Percentiles rank a stretch among this genome's conserved stretches.
These are phyloP conservation scores for Rosa rugosa DNA, from an alignment of 306 rosid genomes.

Conservation along the genomic window DNA sequence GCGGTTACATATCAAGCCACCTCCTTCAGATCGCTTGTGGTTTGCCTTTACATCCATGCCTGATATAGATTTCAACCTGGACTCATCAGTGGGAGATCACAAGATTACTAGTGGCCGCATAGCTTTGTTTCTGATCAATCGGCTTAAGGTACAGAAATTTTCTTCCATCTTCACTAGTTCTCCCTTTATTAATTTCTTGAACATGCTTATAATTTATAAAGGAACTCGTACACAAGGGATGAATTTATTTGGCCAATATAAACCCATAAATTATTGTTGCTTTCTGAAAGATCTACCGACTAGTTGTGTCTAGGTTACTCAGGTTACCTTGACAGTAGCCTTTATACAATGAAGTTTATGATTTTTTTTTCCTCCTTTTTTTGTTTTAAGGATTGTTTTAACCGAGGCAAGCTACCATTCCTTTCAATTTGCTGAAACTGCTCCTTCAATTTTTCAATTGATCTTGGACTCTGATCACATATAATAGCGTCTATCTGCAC, in stretches of 20 bases:
- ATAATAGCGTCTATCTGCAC: not conserved
- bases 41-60: conserved; percentile 93
- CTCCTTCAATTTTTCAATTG: not conserved
- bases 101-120: conserved; percentile 69
- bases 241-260: not conserved
- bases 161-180: conserved; percentile 6
- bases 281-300: not conserved
- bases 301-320: not conserved
- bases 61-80: conserved; percentile 70
- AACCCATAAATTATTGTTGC: not conserved
- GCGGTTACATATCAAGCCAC: conserved; percentile 87
- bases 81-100: conserved; percentile 79
- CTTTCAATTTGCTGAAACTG: not conserved
- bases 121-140: conserved; percentile 62
- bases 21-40: conserved; percentile 94
- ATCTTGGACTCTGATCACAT: not conserved
- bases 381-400: not conserved
- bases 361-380: not conserved
- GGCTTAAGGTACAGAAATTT: conserved; percentile 68
- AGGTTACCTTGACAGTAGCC: not conserved
- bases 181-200: not conserved
- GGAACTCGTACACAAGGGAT: not conserved
- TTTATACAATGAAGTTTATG: not conserved
- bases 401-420: not conserved
- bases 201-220: not conserved